Conservation (phyloP, 305 asterid species). For the Solanum hybrid region DNA sequence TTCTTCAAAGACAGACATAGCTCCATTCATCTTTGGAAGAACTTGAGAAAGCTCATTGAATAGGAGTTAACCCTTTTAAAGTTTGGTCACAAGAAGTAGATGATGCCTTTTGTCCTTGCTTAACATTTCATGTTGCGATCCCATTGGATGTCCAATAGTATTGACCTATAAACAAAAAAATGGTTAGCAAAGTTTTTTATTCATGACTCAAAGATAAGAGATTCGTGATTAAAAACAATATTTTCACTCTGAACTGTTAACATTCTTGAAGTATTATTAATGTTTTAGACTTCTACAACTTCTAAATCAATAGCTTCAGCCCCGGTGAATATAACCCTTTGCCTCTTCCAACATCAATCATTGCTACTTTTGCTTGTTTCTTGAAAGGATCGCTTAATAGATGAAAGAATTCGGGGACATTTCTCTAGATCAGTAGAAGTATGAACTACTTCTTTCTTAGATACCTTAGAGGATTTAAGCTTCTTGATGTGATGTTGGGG, state of each 20-base stretch:
- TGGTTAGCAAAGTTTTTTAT: too few species aligned
- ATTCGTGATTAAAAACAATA: too few species aligned
- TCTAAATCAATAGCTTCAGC: not conserved
- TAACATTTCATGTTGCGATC: too few species aligned
- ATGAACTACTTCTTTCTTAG: not conserved
- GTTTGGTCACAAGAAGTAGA: not conserved
- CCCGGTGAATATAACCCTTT: too few species aligned
- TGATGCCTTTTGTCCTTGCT: not conserved
- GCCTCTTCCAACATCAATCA: not conserved
- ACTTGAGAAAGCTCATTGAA: too few species aligned
- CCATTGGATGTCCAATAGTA: too few species aligned
- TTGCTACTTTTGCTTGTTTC: not conserved
- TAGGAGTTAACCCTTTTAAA: not conserved
- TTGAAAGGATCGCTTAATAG: not conserved
- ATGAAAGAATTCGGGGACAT: not conserved
- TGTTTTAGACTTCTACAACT: not conserved
- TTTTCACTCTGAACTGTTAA: too few species aligned
- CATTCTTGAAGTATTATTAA: too few species aligned
- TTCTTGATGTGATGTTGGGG: not conserved
- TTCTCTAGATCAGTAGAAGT: not conserved
- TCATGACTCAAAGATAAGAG: not conserved
- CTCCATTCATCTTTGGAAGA: too few species aligned
- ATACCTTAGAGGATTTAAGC: not conserved
- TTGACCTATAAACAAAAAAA: too few species aligned
- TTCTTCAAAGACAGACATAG: not conserved